These are phyloP conservation scores for Venturia pyrina DNA, from an alignment of 2,329 filamentous ascomycete species.

Conservation along the genomic window DNA sequence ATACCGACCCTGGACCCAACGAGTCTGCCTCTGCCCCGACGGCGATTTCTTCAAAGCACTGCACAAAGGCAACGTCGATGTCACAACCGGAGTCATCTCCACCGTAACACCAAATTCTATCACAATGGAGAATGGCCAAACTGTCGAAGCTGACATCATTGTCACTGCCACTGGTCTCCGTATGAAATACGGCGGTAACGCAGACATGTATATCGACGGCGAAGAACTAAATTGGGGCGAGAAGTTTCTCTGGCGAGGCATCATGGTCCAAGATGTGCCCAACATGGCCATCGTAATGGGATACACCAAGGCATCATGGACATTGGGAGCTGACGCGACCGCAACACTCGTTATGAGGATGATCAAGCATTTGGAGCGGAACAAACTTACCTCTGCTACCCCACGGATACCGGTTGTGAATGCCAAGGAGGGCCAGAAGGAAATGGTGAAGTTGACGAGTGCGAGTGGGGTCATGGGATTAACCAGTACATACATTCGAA, in stretches of 20 bases:
- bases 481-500: conserved; percentile 42
- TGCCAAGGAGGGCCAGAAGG: conserved; percentile 18
- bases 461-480: conserved; percentile 32
- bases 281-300: conserved; percentile 50
- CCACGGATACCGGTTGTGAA: conserved; percentile 27
- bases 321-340: conserved; percentile 48
- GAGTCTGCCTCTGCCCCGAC: conserved; percentile 59
- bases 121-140: conserved; percentile 17
- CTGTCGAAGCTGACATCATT: conserved; percentile 50
- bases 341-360: conserved; percentile 41
- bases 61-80: conserved; percentile 38
- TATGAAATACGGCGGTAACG: conserved; percentile 44
- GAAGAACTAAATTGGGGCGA: conserved; percentile 32
- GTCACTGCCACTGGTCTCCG: conserved; percentile 55
- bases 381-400: conserved; percentile 32
- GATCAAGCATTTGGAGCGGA: conserved; percentile 39
- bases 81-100: conserved; percentile 46
- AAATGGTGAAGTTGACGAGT: conserved; percentile 26
- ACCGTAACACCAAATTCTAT: conserved; percentile 40
- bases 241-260: conserved; percentile 49
- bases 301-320: conserved; percentile 54
- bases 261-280: conserved; percentile 53
- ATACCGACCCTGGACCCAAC: conserved; percentile 56
- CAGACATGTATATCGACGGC: conserved; percentile 43
- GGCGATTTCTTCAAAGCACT: conserved; percentile 49